Evolutionary conservation across 768 basidiomycete genomes (phyloP), one percentile per base, ranked within the genome.

Genomic region (Chlorophyllum brunneum): DNA sequence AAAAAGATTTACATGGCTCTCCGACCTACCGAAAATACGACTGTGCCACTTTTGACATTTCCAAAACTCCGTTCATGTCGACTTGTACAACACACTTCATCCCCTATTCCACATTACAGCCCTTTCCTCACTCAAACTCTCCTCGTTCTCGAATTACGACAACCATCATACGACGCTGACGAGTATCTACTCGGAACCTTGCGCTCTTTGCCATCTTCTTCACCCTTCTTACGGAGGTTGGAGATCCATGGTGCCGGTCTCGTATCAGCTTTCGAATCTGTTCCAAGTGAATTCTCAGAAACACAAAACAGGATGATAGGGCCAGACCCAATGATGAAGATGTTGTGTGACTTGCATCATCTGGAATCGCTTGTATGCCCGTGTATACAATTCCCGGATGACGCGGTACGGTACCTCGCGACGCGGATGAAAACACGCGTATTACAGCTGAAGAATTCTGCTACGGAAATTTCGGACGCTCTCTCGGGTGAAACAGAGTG

Each of bases 1-100:
- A 26, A 37, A 26, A 34, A 15, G 9, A 20, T 52, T 22, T 52
- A 44, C 51, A 34, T 36, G 16, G 51, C 41, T 11, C 34, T 52
- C 16, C 36, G 23, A 44, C 49, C 49, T 0, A 5, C 29, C 22
- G 30, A 36, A 23, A 30, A 41, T 18, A 24, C 7, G 10, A 36
- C 2, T 3, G 6, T 5, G 6, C 24, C 50, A 43, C 23, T 44
- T 27, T 22, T 52, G 15, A 34, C 49, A 44, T 27, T 52, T 9
- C 51, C 51, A 27, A 37, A 44, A n/a, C 41, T 52, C 18, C 51
- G 34, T 22, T 33, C 51, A 10, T 52, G 51, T 27, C 31, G 24
- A 7, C 51, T 52, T 9, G 15, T 26, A 22, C 50, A 29, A 44
- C 30, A 52, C 4, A 29, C 24, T 5, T 30, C 41, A 1, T 16